These are phyloP conservation scores for Ephemerocybe angulata DNA, from an alignment of 768 basidiomycete genomes.

Conservation along the genomic window DNA sequence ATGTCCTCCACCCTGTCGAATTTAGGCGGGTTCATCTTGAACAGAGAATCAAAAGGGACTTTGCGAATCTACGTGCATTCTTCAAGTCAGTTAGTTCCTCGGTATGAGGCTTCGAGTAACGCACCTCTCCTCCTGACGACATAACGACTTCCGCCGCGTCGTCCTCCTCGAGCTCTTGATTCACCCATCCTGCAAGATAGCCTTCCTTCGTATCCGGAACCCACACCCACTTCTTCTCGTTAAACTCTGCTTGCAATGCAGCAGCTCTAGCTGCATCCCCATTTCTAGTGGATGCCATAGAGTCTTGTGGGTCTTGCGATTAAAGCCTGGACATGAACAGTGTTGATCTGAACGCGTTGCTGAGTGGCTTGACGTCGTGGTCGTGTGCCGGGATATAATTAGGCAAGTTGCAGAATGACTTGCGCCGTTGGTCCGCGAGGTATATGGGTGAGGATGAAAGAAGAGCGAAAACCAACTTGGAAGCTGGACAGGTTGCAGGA, in stretches of 20 bases:
- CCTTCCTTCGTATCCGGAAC: slow-evolving; percentile 90
- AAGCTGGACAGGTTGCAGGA: neutral
- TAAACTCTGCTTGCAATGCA: slow-evolving; percentile 92
- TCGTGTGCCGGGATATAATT: no score
- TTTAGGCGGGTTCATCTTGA: slow-evolving; percentile 98
- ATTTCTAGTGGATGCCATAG: slow-evolving; percentile 48
- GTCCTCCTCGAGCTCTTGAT: slow-evolving; percentile 78
- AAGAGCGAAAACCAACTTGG: no score
- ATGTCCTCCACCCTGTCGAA: slow-evolving; percentile 98
- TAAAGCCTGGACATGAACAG: neutral
- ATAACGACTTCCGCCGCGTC: slow-evolving; percentile 82
- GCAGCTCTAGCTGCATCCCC: slow-evolving; percentile 79
- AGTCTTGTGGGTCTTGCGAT: neutral
- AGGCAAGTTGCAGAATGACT: neutral
- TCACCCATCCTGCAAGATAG: slow-evolving; percentile 92
- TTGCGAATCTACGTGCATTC: slow-evolving; percentile 27
- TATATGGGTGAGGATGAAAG: neutral
- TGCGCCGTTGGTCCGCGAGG: neutral
- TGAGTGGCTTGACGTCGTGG: no score
- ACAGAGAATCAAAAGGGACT: slow-evolving; percentile 76
- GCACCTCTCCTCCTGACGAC: slow-evolving; percentile 79
- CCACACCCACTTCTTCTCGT: slow-evolving; percentile 99
- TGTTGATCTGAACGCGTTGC: neutral
- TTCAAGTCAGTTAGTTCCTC: neutral
- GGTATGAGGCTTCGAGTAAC: slow-evolving; percentile 12